Base-by-base conservation (phyloP, 306 rosid species). In the Inga oerstediana region DNA sequence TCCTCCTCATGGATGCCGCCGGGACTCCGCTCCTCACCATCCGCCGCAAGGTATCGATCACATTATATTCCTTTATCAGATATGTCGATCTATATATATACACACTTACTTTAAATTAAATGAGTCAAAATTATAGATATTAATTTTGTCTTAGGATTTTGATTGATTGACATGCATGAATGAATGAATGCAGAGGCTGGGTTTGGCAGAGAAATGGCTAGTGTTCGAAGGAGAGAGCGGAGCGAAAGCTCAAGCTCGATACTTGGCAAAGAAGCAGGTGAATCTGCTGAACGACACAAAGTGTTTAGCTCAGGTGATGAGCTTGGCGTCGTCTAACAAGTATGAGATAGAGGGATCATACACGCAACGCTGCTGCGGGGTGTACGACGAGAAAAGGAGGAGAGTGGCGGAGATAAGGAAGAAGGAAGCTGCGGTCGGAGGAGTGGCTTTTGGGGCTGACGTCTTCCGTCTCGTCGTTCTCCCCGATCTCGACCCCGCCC, bases 1-100 rank as follows among this genome's bases (percentile, higher is more conserved):
- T 89, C 56, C 91, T 94, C 75, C 97, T 94, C 86, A 94, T 94
- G 98, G 98, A 92, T 66, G 90, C 91, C 35, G 82, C 90, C 37
- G 97, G 93, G 80, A 87, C 77, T 30, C 90, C 97, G 22, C 91
- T 94, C 39, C 88, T 87, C 87, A 92, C 98, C 86, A 88, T 94
- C 84, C 91, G 93, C 67, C 97, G 93, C 83, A 94, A 80, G 87
- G 87, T 84, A 48, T 39, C 8, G 8, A 13, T 32, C 12, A 32
- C 32, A 30, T 12, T 27, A 56, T 56, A 56, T 56, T 56, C 2
- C 34, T 62, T 17, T 17, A 17, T 52, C 22, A 17, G 59, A 16
- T 17, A 52, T 52, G 12, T 19, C 43, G 43, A 39, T 5, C 6
- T 1, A 37, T 0, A 5, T 1, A 39, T 7, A 39, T 7, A 6